Evolutionary conservation across 2,329 filamentous ascomycete genomes (phyloP), one percentile per base, ranked within the genome.

Genomic region (Cladorrhinum sp.): DNA sequence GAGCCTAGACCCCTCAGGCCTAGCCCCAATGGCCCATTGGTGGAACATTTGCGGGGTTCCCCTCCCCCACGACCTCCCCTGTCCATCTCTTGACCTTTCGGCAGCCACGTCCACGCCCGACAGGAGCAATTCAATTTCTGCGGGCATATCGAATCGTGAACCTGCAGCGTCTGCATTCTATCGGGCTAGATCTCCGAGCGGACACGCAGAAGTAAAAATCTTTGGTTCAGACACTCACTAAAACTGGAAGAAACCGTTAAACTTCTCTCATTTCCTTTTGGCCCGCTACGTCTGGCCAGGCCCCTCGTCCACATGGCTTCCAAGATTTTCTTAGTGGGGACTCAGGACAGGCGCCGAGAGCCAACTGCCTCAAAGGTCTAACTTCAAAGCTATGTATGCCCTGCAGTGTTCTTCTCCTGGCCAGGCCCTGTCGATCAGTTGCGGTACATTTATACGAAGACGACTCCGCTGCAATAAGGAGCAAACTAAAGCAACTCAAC

Each of bases 41-140:
- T 67, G 65, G 65, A 64, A 64, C 57, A 63, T 59, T 59, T 66
- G 61, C 54, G 64, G 64, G 62, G 65, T 59, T 52, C 41, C 41
- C 41, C 41, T 45, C 16, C 10, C n/a, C 41, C n/a, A n/a, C n/a
- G n/a, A n/a, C n/a, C n/a, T n/a, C n/a, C n/a, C n/a, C n/a, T n/a
- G n/a, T n/a, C n/a, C 41, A 45, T 45, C 10, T 22, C 41, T 45
- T 18, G 41, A 18, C n/a, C n/a, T n/a, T 45, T 22, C 41, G 41
- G n/a, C 41, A 45, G 41, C 27, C 32, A 41, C 38, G 48, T 56
- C 54, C 38, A 18, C 12, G n/a, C 22, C 12, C 27, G 12, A n/a
- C n/a, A n/a, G n/a, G n/a, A n/a, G n/a, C n/a, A n/a, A n/a, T n/a
- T n/a, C n/a, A n/a, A n/a, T n/a, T n/a, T n/a, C n/a, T n/a, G n/a